Evolutionary conservation across 345 rosid genomes (phyloP), one percentile per base, ranked within the genome.

Genomic region (Lumnitzera littorea): DNA sequence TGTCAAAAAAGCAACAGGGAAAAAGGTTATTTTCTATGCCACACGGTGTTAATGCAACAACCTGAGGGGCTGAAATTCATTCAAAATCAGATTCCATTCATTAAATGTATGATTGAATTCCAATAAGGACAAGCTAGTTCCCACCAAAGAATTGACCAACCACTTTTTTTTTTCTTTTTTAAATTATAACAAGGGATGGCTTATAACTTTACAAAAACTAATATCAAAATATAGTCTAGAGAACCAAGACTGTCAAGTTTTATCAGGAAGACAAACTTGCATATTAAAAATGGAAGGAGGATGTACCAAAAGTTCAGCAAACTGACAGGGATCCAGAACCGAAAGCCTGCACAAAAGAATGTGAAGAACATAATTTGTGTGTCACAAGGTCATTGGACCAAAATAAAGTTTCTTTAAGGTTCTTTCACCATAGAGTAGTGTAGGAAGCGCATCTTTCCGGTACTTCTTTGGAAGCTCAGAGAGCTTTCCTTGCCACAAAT

Each of bases 301-400:
- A 53, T 46, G 29, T 84, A 92, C 96, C 96, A 82, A 66, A 92
- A 89, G 75, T 89, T 92, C 69, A 89, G 73, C 60, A 64, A 49
- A 66, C 96, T 92, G 80, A 89, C 96, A 54, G 98, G 98, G 59
- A 92, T 70, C 98, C 98, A 92, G 67, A 92, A 92, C 67, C 95
- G 85, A 60, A 92, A 84, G 53, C 98, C 98, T 92, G 88, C 79
- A 80, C 12, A 31, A 51, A 65, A 47, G 12, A 23, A 50, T 23
- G 7, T 14, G 14, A n/a, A 27, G 51, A 43, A 70, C 41, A 49
- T 54, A 20, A 74, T 25, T 9, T 55, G 23, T 23, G 15, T 11
- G 53, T 24, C 27, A 50, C 50, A 49, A 50, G 20, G 29, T 13
- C 24, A 62, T 20, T 1, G 51, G 62, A 56, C 55, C 55, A 73